Evolutionary conservation across 2,329 filamentous ascomycete species (phyloP).

Genomic region (Cladosporium sp.): DNA sequence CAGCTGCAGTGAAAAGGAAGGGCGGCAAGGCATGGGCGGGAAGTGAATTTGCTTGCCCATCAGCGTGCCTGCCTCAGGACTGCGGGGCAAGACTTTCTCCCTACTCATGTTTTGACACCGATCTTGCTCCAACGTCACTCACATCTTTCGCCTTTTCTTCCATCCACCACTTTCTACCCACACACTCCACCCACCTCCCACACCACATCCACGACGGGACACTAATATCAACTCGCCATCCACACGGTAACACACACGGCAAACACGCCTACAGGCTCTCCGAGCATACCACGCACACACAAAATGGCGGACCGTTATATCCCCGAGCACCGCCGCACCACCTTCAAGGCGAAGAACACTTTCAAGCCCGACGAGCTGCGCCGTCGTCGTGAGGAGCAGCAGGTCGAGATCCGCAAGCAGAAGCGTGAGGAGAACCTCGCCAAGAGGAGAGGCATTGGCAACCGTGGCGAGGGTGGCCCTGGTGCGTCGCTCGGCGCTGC

Average conservation of each 20-base stretch:
- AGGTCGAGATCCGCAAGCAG: conserved; percentile 97
- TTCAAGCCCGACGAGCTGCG: conserved; percentile 99
- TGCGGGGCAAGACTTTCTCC: neutral
- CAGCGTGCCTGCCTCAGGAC: conserved; percentile 1
- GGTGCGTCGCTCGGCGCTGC: conserved; percentile 83
- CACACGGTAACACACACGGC: neutral
- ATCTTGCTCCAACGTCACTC: conserved; percentile 7
- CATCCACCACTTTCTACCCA: conserved; percentile 5
- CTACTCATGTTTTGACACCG: conserved; percentile 7
- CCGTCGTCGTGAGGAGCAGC: conserved; percentile 96
- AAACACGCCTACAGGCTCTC: conserved; percentile 11
- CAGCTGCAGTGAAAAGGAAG: neutral
- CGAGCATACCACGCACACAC: conserved; percentile 17
- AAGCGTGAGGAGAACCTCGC: conserved; percentile 99
- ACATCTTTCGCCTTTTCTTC: conserved; percentile 7
- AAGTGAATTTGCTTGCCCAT: neutral
- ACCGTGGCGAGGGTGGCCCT: conserved; percentile 67
- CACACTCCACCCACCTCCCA: neutral
- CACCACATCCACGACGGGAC: neutral
- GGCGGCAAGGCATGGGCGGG: neutral
- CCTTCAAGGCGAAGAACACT: conserved; percentile 99
- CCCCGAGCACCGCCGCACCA: conserved; percentile 96
- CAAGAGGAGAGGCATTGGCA: conserved; percentile 92
- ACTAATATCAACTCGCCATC: neutral
- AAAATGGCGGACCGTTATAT: conserved; percentile 99